Base-by-base conservation (phyloP, 2,329 filamentous ascomycete species). In the Colletotrichum sp. region DNA sequence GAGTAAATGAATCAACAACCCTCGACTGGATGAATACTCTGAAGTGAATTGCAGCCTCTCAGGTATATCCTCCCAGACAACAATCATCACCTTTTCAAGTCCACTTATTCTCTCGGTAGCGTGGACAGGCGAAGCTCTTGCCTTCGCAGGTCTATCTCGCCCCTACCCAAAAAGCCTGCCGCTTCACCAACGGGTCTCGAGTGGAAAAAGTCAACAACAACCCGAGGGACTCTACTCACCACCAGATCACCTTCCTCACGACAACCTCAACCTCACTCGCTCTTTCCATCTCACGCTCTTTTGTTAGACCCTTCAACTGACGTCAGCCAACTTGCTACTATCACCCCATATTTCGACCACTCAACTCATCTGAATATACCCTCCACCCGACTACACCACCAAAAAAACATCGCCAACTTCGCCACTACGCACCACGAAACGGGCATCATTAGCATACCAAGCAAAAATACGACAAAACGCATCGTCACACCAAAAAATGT, bases 401-500 rank as follows among this genome's bases (percentile, higher is more conserved):
- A 48, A 52, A 7, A 10, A 0, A 52, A 8, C 43, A 52, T 52
- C 10, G 43, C 43, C 43, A 13, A 52, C n/a, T 52, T 21, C n/a
- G 21, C 43, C 43, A 3, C 10, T 52, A 52, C 43, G 12, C 43
- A 48, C n/a, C 43, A 12, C 43, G 1, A 4, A 13, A 48, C 5
- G 38, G 43, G n/a, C 43, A 52, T 21, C n/a, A 8, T 52, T 21
- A 52, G 43, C n/a, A 52, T 21, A 52, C 10, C 43, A 13, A 21
- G 43, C 4, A 52, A 52, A 21, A 21, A 0, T 13, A 52, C n/a
- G 43, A 21, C 10, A 13, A 52, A 52, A 13, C 38, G 0, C 38
- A 48, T 48, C 38, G 18, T 12, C 18, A 18, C 18, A n/a, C n/a
- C 12, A 21, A 52, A 48, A 7, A 21, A 77, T 77, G 75, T 77